Conservation (phyloP, 768 basidiomycete genomes). For the Paxillus ammoniavirescens region DNA sequence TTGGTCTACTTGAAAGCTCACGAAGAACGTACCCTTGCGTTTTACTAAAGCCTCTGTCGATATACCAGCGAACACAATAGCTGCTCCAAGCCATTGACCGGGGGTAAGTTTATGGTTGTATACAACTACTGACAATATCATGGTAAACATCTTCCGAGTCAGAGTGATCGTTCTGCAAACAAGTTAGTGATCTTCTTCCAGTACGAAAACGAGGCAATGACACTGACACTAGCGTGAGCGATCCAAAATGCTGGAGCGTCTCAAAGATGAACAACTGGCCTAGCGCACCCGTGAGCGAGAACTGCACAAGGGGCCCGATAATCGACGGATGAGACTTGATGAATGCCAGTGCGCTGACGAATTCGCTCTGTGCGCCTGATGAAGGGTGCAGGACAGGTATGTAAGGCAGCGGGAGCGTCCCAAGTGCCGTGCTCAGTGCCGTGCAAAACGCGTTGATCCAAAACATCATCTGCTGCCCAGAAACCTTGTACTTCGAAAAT, state of each 20-base stretch:
- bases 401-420: conserved; percentile 71
- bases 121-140: conserved; percentile 91
- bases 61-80: conserved; percentile 92
- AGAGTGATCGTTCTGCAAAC: conserved; percentile 81
- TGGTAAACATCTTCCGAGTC: conserved; percentile 96
- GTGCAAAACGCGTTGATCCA: conserved; percentile 93
- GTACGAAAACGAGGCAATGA: conserved; percentile 2
- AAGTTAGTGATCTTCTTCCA: conserved; percentile 5
- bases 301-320: conserved; percentile 43
- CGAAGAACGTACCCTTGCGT: conserved; percentile 60
- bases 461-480: conserved; percentile 99
- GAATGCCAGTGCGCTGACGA: conserved; percentile 68
- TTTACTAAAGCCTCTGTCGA: conserved; percentile 92
- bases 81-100: conserved; percentile 94
- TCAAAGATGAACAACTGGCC: conserved; percentile 99
- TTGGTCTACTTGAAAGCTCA: neutral
- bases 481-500: conserved; percentile 69
- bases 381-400: conserved; percentile 83
- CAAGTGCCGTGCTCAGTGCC: conserved; percentile 63
- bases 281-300: conserved; percentile 57
- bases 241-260: conserved; percentile 89
- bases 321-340: conserved; percentile 76
- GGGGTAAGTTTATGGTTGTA: conserved; percentile 82
- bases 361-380: conserved; percentile 56
- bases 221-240: conserved; percentile 82